These are phyloP conservation scores for Diaporthe batatas DNA, from an alignment of 2,329 filamentous ascomycete genomes.

Conservation along the genomic window DNA sequence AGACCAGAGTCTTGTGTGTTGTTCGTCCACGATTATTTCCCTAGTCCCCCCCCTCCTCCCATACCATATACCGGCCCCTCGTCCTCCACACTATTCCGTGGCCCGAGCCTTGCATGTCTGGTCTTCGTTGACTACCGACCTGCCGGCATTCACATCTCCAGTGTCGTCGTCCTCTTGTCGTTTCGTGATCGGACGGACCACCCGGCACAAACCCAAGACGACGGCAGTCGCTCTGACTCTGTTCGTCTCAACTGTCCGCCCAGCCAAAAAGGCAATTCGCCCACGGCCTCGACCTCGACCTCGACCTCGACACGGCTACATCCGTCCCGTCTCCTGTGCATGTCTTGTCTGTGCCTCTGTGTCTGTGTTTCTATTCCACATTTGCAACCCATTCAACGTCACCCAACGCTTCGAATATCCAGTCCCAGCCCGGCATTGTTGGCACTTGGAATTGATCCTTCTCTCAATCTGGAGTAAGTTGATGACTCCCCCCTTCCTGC, in stretches of 20 bases:
- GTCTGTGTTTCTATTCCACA: slow-evolving; percentile 26
- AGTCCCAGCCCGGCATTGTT: neutral
- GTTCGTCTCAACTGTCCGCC: slow-evolving; percentile 27
- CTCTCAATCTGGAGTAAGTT: slow-evolving; percentile 10
- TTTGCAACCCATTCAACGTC: slow-evolving; percentile 12
- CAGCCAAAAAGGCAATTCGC: neutral
- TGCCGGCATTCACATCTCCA: slow-evolving; percentile 8
- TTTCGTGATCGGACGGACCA: slow-evolving; percentile 17
- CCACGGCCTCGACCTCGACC: slow-evolving; percentile 23
- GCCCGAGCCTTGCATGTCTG: neutral
- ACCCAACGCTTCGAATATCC: slow-evolving; percentile 5
- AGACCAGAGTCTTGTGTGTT: neutral
- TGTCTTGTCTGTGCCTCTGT: slow-evolving; percentile 23
- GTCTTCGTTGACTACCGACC: slow-evolving; percentile 1
- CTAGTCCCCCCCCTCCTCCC: slow-evolving; percentile 12
- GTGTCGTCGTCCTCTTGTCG: neutral
- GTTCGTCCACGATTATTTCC: slow-evolving; percentile 4
- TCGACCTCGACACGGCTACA: slow-evolving; percentile 31
- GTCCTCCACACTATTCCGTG: neutral
- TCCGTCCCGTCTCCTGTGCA: slow-evolving; percentile 25
- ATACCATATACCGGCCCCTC: neutral
- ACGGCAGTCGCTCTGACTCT: slow-evolving; percentile 13
- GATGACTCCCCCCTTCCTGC: neutral
- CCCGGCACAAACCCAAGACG: neutral
- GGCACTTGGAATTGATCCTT: neutral